Evolutionary conservation across 345 rosid genomes (phyloP).

Genomic region (Eucalyptus erythrocorys): DNA sequence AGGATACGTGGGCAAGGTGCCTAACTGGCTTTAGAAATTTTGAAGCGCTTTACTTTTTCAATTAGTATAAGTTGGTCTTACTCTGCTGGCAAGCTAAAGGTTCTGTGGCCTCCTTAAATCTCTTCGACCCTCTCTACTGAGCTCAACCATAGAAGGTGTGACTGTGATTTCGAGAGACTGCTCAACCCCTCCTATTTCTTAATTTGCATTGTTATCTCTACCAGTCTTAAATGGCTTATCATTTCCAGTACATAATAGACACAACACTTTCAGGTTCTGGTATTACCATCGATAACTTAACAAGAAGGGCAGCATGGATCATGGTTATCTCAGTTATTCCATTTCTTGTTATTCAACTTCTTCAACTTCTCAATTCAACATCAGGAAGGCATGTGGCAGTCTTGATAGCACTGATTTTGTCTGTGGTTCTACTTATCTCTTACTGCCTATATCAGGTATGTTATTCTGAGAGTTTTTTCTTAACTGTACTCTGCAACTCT

Average conservation of each 20-base stretch:
- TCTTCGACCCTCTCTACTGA: neutral
- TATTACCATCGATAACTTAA: constrained; percentile 73
- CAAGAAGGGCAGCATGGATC: constrained; percentile 74
- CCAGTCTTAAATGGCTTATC: neutral
- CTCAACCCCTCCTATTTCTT: neutral
- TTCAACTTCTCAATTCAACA: constrained; percentile 51
- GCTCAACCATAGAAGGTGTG: neutral
- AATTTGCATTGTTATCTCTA: neutral
- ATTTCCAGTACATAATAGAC: neutral
- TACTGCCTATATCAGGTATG: constrained; percentile 89
- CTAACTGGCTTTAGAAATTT: neutral
- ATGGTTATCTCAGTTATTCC: constrained; percentile 83
- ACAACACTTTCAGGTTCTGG: constrained; percentile 38
- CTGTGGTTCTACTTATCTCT: constrained; percentile 43
- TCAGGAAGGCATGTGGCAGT: constrained; percentile 68
- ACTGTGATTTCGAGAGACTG: neutral
- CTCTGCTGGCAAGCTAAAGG: neutral
- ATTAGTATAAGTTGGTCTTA: neutral
- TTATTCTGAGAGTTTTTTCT: neutral
- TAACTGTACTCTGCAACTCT: neutral
- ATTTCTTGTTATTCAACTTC: constrained; percentile 73
- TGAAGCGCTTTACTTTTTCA: neutral
- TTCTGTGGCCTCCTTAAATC: neutral
- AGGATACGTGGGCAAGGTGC: neutral
- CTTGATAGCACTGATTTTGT: constrained; percentile 51